Evolutionary conservation across 306 rosid species (phyloP).

Genomic region (Cajanus cajan): DNA sequence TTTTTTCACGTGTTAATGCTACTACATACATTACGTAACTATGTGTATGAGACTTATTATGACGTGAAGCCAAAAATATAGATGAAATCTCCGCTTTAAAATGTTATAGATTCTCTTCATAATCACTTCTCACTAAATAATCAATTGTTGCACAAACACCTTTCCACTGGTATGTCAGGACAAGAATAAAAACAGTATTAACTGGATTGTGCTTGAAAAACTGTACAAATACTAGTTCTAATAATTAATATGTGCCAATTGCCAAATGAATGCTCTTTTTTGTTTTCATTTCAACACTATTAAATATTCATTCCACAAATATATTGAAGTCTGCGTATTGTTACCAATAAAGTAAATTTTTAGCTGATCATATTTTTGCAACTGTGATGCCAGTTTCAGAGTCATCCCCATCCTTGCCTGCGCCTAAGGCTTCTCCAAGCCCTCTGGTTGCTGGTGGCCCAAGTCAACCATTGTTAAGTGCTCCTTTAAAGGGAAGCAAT

Average conservation of each 20-base stretch:
- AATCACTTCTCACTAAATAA: conserved; percentile 2
- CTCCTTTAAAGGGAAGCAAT: conserved; percentile 47
- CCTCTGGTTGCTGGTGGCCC: conserved; percentile 76
- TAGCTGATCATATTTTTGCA: conserved; percentile 25
- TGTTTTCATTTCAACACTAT: neutral
- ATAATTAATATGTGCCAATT: neutral
- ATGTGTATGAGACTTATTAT: conserved; percentile 5
- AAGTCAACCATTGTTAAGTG: conserved; percentile 49
- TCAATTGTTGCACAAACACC: conserved; percentile 1
- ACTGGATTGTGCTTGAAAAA: conserved; percentile 1
- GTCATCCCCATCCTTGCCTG: conserved; percentile 52
- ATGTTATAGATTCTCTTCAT: conserved; percentile 3
- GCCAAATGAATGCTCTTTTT: neutral
- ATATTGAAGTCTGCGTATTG: conserved; percentile 1
- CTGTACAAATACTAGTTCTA: conserved; percentile 1
- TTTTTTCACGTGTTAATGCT: conserved; percentile 18
- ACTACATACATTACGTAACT: neutral
- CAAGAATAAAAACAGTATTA: neutral
- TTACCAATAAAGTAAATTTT: neutral
- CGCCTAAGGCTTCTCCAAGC: conserved; percentile 75
- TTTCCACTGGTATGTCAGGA: neutral
- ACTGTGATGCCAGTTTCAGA: conserved; percentile 53
- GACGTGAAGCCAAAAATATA: conserved; percentile 14
- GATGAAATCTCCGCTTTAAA: conserved; percentile 15
- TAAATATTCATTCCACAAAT: neutral